A percentile compares a stretch with the other conserved stretches of the same genome.
These are phyloP conservation scores for Trypanosoma scelopori DNA, from an alignment of 208 protist genomes.

Conservation along the genomic window DNA sequence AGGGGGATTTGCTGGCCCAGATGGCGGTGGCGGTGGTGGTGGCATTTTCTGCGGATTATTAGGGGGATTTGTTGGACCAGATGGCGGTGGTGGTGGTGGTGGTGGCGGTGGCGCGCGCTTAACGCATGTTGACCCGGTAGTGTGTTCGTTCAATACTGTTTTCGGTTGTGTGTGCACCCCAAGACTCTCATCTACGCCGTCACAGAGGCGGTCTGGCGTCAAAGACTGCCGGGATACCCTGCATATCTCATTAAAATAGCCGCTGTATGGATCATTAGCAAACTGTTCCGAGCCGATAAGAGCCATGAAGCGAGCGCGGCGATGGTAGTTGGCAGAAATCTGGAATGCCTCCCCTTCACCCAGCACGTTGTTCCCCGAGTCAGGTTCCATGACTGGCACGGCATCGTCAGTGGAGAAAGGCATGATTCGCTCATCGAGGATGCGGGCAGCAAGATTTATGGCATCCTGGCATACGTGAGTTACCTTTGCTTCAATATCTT, in stretches of 20 bases:
- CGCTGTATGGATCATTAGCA: conserved; percentile 48
- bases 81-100: no score
- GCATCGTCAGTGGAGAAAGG: conserved; percentile 22
- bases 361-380: background rate
- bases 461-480: conserved; percentile 27
- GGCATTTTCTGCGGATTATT: conserved; percentile 4
- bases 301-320: conserved; percentile 41
- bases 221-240: background rate
- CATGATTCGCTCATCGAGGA: conserved; percentile 34
- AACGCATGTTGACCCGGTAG: background rate
- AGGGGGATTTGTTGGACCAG: no score
- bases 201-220: background rate
- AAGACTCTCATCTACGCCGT: conserved; percentile 5
- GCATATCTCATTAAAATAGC: conserved; percentile 25
- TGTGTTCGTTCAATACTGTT: background rate
- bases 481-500: conserved; percentile 17
- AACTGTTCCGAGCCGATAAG: conserved; percentile 56
- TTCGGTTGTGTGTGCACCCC: background rate
- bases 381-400: background rate
- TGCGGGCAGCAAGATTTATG: conserved; percentile 25
- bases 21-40: no score
- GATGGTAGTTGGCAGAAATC: conserved; percentile 29
- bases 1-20: no score
- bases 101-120: no score
- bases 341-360: conserved; percentile 28